Base-by-base conservation (phyloP, 2,329 filamentous ascomycete genomes). In the Cytospora mali region DNA sequence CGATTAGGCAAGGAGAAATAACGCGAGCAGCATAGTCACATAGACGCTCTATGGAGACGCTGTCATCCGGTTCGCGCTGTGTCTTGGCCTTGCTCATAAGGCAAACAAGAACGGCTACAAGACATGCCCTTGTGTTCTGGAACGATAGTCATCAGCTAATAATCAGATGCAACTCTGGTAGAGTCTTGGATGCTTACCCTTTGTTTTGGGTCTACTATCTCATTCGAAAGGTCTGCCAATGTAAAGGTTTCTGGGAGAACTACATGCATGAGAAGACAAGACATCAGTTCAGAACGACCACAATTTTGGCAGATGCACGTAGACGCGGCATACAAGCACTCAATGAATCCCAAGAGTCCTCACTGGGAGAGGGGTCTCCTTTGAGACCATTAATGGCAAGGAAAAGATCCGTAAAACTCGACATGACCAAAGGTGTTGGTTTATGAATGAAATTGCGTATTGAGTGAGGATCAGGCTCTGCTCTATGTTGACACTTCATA, bases 41-140 rank as follows among this genome's bases (percentile, higher is more conserved):
- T 16, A 66, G 53, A 35, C 28, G 5, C 18, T 54, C 33, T 27
- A 56, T 28, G n/a, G 64, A 42, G 18, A 31, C 33, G 7, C 29
- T 42, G 18, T 64, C 61, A 6, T 50, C 56, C 46, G 56, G 56
- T 53, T 54, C 39, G 11, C n/a, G 35, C 21, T 31, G 16, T 27
- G 57, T 39, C n/a, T 31, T 55, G 7, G 11, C 33, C 31, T 55
- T 51, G 39, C 33, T 39, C 58, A 55, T 64, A 21, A 66, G 51
- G n/a, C 54, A 58, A 35, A 57, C 54, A 27, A 64, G 61, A 23
- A 58, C 29, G 13, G 50, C 57, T 42, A 66, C 25, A 35, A 64
- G 54, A 14, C 56, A 46, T 35, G 56, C 27, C 23, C 50, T 51
- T n/a, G 21, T 25, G 48, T 51, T 28, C 63, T 65, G 23, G 10